Base-by-base conservation (phyloP, 225 moss, liverwort and hornwort species). In the Climacium dendroides region DNA sequence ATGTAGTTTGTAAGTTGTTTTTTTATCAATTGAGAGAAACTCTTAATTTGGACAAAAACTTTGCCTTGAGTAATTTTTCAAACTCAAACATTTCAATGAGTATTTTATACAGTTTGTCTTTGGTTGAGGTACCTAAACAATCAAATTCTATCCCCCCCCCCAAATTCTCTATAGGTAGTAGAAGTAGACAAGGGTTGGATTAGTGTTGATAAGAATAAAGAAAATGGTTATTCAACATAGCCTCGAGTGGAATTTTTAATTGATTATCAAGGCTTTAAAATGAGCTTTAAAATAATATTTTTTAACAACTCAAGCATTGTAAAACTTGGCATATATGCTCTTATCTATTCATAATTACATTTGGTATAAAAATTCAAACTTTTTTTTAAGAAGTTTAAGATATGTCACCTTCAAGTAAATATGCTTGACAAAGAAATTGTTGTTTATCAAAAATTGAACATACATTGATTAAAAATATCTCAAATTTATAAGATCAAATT, bases 111-210 rank as follows among this genome's bases (percentile, higher is more conserved):
- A 0, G 1, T 24, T 39, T 23, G 13, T 23, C 23, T 67, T 65
- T 7, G 13, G 4, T 0, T 11, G 39, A 39, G 1, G 4, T 1
- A 70, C 3, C 0, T 15, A 1, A 2, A 24, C 4, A 23, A 37
- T 39, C 4, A 65, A 32, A 65, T 3, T 35, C 19, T 65, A 32
- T 17, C 9, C 3, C 9, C 4, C 15, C 30, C 9, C 11, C 1
- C 13, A 19, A 35, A 10, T 35, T 34, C 19, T 35, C 0, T 35
- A 6, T 19, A 19, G 3, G 11, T 19, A 19, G 3, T 65, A 0
- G 4, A 66, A 66, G 20, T 66, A 4, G 19, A 0, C 5, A 11
- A n/a, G 19, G 16, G 2, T 66, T 66, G 37, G 22, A 66, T 22
- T n/a, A 7, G 37, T 37, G 12, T n/a, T 22, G 12, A 66, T 22